Evolutionary conservation across 2,329 filamentous ascomycete species (phyloP).

Genomic region (Trichoderma gracile): DNA sequence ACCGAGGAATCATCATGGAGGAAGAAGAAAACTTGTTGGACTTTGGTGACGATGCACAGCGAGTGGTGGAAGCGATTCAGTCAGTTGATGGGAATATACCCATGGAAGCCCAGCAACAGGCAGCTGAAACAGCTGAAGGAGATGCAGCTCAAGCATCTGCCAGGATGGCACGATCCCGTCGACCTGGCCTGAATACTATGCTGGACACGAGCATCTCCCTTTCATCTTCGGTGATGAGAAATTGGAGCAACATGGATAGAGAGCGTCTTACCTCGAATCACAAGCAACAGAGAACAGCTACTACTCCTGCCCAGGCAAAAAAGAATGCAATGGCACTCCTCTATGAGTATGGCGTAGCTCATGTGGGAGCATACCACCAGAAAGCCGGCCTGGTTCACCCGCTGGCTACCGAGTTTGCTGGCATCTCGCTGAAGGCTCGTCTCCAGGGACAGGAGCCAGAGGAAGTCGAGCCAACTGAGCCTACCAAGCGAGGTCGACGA

Average conservation of each 20-base stretch:
- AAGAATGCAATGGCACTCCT: constrained; percentile 39
- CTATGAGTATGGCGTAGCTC: constrained; percentile 41
- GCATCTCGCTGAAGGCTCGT: constrained; percentile 43
- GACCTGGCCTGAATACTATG: constrained; percentile 34
- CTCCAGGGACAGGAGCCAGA: constrained; percentile 34
- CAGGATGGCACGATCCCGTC: constrained; percentile 32
- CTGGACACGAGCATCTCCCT: constrained; percentile 41
- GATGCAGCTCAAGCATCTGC: constrained; percentile 30
- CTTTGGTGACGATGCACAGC: constrained; percentile 42
- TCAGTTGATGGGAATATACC: neutral
- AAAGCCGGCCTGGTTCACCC: constrained; percentile 43
- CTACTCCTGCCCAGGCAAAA: constrained; percentile 42
- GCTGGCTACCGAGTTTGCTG: constrained; percentile 48
- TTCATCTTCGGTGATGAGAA: constrained; percentile 40
- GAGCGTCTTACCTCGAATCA: constrained; percentile 54
- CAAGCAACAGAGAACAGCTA: constrained; percentile 29
- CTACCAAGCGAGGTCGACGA: constrained; percentile 37
- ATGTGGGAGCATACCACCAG: constrained; percentile 33
- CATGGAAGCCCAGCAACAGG: neutral
- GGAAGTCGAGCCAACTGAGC: constrained; percentile 26
- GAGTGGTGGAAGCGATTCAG: constrained; percentile 34
- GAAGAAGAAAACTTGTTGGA: constrained; percentile 39
- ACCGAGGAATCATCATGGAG: constrained; percentile 16
- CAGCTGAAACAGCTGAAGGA: constrained; percentile 31
- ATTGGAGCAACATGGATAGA: constrained; percentile 48